These are phyloP conservation scores for Cercis canadensis DNA, from an alignment of 306 rosid genomes.

Conservation along the genomic window DNA sequence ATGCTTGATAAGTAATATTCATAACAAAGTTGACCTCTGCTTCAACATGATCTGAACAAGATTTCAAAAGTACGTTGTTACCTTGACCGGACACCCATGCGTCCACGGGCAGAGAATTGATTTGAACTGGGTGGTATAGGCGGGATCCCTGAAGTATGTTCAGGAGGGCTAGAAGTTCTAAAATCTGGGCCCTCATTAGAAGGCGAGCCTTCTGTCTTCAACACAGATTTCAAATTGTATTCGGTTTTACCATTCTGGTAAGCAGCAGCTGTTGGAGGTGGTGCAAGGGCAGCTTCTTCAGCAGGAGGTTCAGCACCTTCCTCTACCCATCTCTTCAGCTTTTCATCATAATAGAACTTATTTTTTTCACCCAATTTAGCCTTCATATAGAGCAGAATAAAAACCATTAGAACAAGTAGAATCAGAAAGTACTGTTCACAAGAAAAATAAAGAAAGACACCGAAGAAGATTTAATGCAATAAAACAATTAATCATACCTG, in stretches of 20 bases:
- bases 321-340: conserved; percentile 92
- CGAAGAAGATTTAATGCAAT: not conserved
- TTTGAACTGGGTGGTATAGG: conserved; percentile 80
- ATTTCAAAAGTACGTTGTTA: conserved; percentile 38
- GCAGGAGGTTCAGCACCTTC: conserved; percentile 80
- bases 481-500: conserved; percentile 62
- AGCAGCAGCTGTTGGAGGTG: conserved; percentile 75
- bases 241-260: conserved; percentile 76
- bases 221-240: conserved; percentile 73
- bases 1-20: not conserved
- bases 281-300: conserved; percentile 76
- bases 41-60: conserved; percentile 1
- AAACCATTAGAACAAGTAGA: conserved; percentile 31
- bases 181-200: conserved; percentile 45
- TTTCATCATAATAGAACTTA: conserved; percentile 89
- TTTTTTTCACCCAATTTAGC: conserved; percentile 90
- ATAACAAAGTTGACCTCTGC: conserved; percentile 14
- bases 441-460: not conserved
- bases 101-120: conserved; percentile 79
- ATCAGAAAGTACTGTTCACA: conserved; percentile 22
- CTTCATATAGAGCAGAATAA: conserved; percentile 48
- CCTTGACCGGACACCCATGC: conserved; percentile 87
- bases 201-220: conserved; percentile 61
- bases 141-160: conserved; percentile 71
- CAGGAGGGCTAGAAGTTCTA: conserved; percentile 51